phyloP scores from a whole-genome alignment of 495 filamentous ascomycete species.

The Neurospora terricola region DNA sequence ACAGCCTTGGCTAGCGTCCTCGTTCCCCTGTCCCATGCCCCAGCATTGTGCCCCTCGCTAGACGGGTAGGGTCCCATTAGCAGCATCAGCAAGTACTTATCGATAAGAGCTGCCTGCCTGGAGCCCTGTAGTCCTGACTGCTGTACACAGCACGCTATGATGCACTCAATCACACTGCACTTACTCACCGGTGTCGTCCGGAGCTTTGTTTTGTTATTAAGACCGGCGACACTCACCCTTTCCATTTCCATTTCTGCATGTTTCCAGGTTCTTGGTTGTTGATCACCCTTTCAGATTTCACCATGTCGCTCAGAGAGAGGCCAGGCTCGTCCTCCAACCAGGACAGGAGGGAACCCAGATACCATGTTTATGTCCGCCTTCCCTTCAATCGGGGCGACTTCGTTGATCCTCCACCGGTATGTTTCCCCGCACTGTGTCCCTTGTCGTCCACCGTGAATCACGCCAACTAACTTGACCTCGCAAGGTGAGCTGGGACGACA shows the following conservation, averaged over 20 bases:
- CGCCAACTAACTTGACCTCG: not conserved
- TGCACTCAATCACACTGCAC: not conserved
- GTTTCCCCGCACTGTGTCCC: conserved; percentile 17
- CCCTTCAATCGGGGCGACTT: conserved; percentile 84
- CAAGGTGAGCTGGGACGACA: conserved; percentile 50
- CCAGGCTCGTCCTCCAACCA: conserved; percentile 6
- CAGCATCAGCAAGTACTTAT: not conserved
- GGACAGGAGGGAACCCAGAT: conserved; percentile 31
- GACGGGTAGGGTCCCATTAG: not conserved
- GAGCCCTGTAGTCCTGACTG: not conserved
- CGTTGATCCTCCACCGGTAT: conserved; percentile 77
- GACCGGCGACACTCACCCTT: not conserved
- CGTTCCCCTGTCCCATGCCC: not conserved
- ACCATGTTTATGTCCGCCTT: conserved; percentile 75
- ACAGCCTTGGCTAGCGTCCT: not conserved
- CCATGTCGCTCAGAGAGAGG: conserved; percentile 11
- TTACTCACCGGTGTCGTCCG: not conserved
- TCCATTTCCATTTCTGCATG: not conserved
- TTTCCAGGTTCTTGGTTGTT: not conserved
- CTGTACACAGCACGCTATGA: not conserved
- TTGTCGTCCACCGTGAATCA: not conserved
- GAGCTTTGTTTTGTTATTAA: not conserved
- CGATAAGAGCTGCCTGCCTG: not conserved
- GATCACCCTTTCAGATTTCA: not conserved
- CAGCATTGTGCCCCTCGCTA: not conserved